These are phyloP conservation scores for Aspergillus homomorphus DNA, from an alignment of 495 filamentous ascomycete species.

Conservation along the genomic window DNA sequence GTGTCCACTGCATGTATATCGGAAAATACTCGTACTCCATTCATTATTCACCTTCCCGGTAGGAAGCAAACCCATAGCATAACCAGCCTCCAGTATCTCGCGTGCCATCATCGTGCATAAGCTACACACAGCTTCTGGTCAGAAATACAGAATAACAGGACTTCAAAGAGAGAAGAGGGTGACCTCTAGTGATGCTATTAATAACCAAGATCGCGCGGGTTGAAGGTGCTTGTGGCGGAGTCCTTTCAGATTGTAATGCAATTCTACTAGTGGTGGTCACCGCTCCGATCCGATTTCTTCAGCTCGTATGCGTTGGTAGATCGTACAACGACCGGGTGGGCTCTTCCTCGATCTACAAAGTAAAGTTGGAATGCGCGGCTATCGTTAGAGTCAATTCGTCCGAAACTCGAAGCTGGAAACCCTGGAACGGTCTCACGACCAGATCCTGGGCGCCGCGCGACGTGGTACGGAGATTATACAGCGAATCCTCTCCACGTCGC, in stretches of 20 bases:
- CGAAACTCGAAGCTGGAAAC: no score
- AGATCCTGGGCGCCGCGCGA: background rate
- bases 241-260: background rate
- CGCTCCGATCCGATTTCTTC: background rate
- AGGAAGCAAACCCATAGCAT: background rate
- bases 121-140: background rate
- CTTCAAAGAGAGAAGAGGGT: background rate
- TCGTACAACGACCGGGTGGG: background rate
- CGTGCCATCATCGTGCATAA: background rate
- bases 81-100: background rate
- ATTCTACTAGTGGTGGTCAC: background rate
- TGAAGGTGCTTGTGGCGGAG: background rate
- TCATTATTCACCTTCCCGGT: no score
- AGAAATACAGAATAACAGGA: background rate
- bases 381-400: background rate
- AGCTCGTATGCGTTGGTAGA: background rate
- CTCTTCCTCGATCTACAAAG: background rate
- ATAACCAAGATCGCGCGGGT: background rate
- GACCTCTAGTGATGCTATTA: background rate
- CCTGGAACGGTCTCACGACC: background rate
- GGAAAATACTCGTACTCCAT: no score
- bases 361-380: background rate
- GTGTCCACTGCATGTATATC: no score
- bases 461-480: background rate
- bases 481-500: background rate